These are phyloP conservation scores for Chrysoporthe deuterocubensis DNA, from an alignment of 2,329 filamentous ascomycete species.

Conservation along the genomic window DNA sequence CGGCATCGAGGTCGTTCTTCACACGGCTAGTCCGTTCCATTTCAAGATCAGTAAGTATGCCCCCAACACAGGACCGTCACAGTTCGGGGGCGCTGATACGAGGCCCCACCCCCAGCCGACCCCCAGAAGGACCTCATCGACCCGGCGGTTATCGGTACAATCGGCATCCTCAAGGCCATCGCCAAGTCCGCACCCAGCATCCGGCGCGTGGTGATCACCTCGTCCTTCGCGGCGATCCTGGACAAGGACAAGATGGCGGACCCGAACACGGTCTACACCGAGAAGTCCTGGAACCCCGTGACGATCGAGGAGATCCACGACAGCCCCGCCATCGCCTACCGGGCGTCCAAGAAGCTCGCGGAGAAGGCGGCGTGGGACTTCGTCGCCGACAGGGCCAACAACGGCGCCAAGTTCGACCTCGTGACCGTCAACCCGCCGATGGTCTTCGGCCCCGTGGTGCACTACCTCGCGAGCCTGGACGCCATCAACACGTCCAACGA, in stretches of 20 bases:
- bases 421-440: constrained; percentile 60
- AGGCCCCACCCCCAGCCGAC: constrained; percentile 41
- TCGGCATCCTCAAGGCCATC: constrained; percentile 73
- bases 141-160: constrained; percentile 63
- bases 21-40: constrained; percentile 65
- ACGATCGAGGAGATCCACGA: constrained; percentile 49
- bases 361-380: constrained; percentile 59
- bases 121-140: constrained; percentile 59
- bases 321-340: constrained; percentile 51
- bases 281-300: constrained; percentile 58
- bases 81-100: neutral
- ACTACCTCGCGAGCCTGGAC: constrained; percentile 49
- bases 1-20: constrained; percentile 59
- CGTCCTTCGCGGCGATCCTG: constrained; percentile 59
- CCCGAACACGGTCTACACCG: constrained; percentile 48
- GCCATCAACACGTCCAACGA: constrained; percentile 59
- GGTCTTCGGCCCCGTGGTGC: constrained; percentile 57
- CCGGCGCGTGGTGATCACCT: constrained; percentile 70
- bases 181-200: constrained; percentile 62
- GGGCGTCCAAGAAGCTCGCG: constrained; percentile 57
- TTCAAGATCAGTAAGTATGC: constrained; percentile 49
- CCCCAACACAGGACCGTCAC: neutral
- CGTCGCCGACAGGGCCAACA: constrained; percentile 39
- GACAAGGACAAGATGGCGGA: constrained; percentile 43
- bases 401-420: constrained; percentile 52